A percentile compares a stretch with the other conserved stretches of the same genome.
These are phyloP conservation scores for Lodderomyces jiufengensis DNA, from an alignment of 1,139 yeast genomes.

Conservation along the genomic window DNA sequence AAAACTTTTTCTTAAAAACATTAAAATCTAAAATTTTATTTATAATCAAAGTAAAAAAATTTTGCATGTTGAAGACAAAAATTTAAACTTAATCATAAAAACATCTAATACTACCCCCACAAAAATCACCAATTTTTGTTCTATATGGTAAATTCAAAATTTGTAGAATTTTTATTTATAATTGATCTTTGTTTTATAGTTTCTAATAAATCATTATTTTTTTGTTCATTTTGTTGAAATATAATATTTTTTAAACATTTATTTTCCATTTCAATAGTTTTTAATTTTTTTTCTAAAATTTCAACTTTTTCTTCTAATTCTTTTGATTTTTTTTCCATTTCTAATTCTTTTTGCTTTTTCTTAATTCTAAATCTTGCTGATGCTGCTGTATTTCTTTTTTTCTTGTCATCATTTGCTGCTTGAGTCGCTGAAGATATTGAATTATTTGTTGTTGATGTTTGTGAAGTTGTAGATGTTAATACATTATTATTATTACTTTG, in stretches of 20 bases:
- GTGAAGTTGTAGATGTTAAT: not conserved
- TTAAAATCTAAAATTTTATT: too few relatives aligned
- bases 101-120: too few relatives aligned
- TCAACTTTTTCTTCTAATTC: constrained; percentile 40
- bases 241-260: constrained; percentile 55
- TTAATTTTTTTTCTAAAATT: constrained; percentile 41
- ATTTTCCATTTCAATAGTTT: constrained; percentile 74
- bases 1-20: not conserved
- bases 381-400: constrained; percentile 61
- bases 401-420: constrained; percentile 34
- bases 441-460: not conserved
- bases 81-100: not conserved
- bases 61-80: not conserved
- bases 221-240: constrained; percentile 46
- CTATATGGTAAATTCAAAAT: constrained; percentile 25
- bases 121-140: too few relatives aligned
- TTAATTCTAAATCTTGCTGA: constrained; percentile 60
- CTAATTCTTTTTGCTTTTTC: constrained; percentile 57
- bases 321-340: constrained; percentile 50
- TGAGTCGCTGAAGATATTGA: constrained; percentile 6
- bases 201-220: constrained; percentile 38
- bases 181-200: constrained; percentile 40
- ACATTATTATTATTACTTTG: not conserved
- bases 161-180: constrained; percentile 26
- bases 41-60: too few relatives aligned